Conservation (phyloP, 1,139 yeast species). For the Suhomyces yuchorum region DNA sequence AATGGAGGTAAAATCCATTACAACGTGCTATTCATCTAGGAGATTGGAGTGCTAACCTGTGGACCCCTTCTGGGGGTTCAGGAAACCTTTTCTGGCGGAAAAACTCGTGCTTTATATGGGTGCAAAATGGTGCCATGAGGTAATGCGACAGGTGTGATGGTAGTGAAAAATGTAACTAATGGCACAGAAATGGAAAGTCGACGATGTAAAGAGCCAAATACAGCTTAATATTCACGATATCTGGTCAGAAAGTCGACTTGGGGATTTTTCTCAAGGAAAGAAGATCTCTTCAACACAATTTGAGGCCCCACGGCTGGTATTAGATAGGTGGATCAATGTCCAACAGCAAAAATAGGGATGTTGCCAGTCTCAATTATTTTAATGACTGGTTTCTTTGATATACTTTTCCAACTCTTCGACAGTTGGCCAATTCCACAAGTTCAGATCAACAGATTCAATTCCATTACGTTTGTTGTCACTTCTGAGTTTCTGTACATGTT, state of each 20-base stretch:
- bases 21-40: too few relatives aligned
- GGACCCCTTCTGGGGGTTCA: background rate
- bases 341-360: too few relatives aligned
- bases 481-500: slow-evolving; percentile 36
- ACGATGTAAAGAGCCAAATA: too few relatives aligned
- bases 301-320: too few relatives aligned
- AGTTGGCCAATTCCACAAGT: slow-evolving; percentile 20
- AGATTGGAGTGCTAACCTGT: too few relatives aligned
- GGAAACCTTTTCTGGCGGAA: background rate
- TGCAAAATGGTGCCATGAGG: background rate
- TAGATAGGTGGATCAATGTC: too few relatives aligned
- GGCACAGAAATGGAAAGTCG: too few relatives aligned
- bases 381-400: background rate
- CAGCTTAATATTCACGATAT: too few relatives aligned
- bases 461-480: slow-evolving; percentile 14
- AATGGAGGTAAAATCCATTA: background rate
- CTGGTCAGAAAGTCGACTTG: too few relatives aligned
- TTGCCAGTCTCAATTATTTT: background rate
- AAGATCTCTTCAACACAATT: too few relatives aligned
- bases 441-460: background rate
- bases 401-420: slow-evolving; percentile 13
- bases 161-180: too few relatives aligned
- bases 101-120: background rate
- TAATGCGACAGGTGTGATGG: background rate
- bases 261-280: too few relatives aligned